phyloP scores from a whole-genome alignment of 2,329 filamentous ascomycete species.

The Colletotrichum viniferum region DNA sequence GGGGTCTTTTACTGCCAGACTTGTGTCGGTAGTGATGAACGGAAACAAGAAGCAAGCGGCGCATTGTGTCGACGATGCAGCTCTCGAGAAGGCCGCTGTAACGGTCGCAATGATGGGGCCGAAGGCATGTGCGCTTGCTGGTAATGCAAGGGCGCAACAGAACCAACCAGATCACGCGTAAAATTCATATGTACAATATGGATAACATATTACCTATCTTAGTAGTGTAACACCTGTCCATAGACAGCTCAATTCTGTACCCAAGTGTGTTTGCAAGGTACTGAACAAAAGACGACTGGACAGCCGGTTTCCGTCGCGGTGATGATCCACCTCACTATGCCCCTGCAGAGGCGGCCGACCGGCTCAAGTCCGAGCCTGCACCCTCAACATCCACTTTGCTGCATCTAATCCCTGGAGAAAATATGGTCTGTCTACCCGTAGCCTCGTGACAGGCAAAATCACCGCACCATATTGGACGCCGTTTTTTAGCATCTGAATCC shows the following conservation, averaged over 20 bases:
- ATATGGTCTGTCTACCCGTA: not conserved
- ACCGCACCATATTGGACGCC: not conserved
- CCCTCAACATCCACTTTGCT: not conserved
- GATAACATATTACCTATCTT: not conserved
- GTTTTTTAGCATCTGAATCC: not conserved
- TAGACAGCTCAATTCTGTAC: not conserved
- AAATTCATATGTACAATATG: not conserved
- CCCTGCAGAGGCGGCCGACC: not conserved
- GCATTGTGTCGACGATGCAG: not conserved
- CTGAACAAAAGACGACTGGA: not conserved
- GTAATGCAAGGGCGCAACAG: not conserved
- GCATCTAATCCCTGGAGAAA: not conserved
- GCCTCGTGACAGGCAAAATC: not conserved
- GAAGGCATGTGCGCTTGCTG: slow-evolving; percentile 1
- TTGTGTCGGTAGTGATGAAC: slow-evolving; percentile 55
- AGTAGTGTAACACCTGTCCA: not conserved
- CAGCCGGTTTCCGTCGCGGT: not conserved
- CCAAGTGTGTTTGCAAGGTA: not conserved
- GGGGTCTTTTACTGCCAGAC: slow-evolving; percentile 46
- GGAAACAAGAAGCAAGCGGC: slow-evolving; percentile 28
- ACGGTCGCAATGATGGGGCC: not conserved
- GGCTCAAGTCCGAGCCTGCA: not conserved
- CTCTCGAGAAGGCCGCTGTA: not conserved
- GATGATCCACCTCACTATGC: not conserved
- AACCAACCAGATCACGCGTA: not conserved